These are phyloP conservation scores for Boeremia exigua DNA, from an alignment of 2,329 filamentous ascomycete genomes.

Conservation along the genomic window DNA sequence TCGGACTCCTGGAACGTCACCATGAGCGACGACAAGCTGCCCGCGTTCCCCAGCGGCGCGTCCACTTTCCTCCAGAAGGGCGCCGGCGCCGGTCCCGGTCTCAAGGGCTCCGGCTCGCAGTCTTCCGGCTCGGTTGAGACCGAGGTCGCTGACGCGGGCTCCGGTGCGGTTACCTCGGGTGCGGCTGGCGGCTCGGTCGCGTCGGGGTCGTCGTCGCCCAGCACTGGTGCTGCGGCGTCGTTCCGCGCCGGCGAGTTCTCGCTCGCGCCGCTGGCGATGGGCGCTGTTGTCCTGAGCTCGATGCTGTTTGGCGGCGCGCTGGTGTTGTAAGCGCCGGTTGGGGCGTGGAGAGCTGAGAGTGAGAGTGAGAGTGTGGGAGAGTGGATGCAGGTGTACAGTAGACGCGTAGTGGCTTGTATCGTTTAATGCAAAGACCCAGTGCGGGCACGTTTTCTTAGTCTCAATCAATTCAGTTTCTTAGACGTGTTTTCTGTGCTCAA, in stretches of 20 bases:
- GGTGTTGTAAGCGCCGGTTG: slow-evolving; percentile 39
- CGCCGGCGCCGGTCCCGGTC: slow-evolving; percentile 63
- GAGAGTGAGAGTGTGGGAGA: too few relatives aligned
- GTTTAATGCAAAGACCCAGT: slow-evolving; percentile 29
- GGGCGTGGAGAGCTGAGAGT: too few relatives aligned
- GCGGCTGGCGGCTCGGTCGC: slow-evolving; percentile 33
- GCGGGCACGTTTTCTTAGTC: slow-evolving; percentile 32
- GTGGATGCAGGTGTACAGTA: too few relatives aligned
- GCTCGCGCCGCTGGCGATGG: slow-evolving; percentile 59
- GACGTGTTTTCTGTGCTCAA: too few relatives aligned
- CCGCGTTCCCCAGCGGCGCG: slow-evolving; percentile 62
- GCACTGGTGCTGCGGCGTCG: slow-evolving; percentile 53
- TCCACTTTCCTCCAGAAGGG: slow-evolving; percentile 64
- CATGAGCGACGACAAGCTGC: slow-evolving; percentile 56
- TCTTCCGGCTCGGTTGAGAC: slow-evolving; percentile 55
- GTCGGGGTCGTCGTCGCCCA: slow-evolving; percentile 15
- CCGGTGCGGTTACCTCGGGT: slow-evolving; percentile 54
- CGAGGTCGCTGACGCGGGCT: slow-evolving; percentile 57
- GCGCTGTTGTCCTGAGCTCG: slow-evolving; percentile 58
- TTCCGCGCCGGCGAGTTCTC: slow-evolving; percentile 54
- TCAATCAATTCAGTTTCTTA: too few relatives aligned
- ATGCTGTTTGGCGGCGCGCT: slow-evolving; percentile 61
- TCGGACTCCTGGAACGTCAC: slow-evolving; percentile 64
- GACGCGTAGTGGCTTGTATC: too few relatives aligned
- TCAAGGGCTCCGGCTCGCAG: slow-evolving; percentile 63